Base-by-base conservation (phyloP, 106 monocot species). In the Dendrobium huoshanense region DNA sequence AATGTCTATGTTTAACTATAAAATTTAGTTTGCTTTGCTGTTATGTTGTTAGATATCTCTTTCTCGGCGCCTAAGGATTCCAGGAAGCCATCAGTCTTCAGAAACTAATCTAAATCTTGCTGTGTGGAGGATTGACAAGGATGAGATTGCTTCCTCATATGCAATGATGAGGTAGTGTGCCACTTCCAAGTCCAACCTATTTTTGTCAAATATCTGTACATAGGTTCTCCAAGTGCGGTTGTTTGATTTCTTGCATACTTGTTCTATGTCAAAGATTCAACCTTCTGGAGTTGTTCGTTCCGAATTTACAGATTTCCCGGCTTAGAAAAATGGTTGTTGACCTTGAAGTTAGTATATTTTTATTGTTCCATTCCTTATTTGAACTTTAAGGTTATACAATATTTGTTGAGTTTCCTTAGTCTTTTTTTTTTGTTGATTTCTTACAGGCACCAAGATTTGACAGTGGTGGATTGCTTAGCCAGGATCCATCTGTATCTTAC, bases 401-500 rank as follows among this genome's bases (percentile, higher is more conserved):
- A 33, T 20, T 20, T 20, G 19, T 75, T 42, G 25, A 7, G 41
- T 54, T 84, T 83, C 22, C 47, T 33, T 85, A 25, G 81, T 33
- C 67, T 65, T 77, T 77, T 24, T 45, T 65, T 77, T 77, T 24
- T 45, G 61, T 77, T 73, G 15, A 80, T 41, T 58, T 79, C 78
- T 65, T 31, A 25, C 81, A 99, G 95, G 85, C 84, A 68, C 98
- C 98, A 11, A 84, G 92, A 82, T 99, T 93, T 88, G 98, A 99
- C 54, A 95, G 93, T 81, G 89, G 91, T 65, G 88, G 95, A 79
- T 77, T 93, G 37, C 80, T 87, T 77, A 95, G 98, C 84, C 98
- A 99, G 81, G 98, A 99, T 86, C 93, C 91, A 42, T 91, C 98
- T 54, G 25, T 99, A 65, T 92, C 95, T 64, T 99, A 95, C 86